phyloP scores from a whole-genome alignment of 441 rosid genomes.

The Hura crepitans region DNA sequence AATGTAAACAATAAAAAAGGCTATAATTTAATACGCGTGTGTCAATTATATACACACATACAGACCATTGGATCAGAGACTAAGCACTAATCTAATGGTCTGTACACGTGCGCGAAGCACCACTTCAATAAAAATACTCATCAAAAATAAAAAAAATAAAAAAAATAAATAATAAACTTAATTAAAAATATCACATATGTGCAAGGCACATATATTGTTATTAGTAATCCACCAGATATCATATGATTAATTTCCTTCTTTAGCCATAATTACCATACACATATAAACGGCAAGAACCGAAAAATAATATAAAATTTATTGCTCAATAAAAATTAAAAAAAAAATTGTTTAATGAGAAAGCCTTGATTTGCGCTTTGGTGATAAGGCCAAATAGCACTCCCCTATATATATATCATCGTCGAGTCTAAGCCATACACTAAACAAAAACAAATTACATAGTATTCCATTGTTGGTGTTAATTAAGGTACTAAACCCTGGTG shows the following conservation, averaged over 20 bases:
- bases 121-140: no score
- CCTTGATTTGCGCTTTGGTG: conserved; percentile 36
- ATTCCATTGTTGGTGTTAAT: no score
- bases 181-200: neutral
- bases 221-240: neutral
- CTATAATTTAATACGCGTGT: no score
- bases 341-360: conserved; percentile 27
- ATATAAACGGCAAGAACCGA: neutral
- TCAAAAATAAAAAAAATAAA: no score
- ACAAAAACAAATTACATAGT: no score
- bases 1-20: no score
- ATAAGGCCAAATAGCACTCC: neutral
- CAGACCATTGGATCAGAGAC: no score
- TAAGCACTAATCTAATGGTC: no score
- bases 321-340: neutral
- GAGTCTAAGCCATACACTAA: neutral
- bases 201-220: neutral
- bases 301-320: neutral
- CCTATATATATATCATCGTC: conserved; percentile 13
- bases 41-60: no score
- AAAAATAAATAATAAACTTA: neutral
- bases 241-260: neutral
- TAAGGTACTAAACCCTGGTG: no score
- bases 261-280: conserved; percentile 3
- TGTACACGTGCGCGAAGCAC: no score